phyloP scores from a whole-genome alignment of 805 yeast genomes.

The Kodamaea nitidulidarum region DNA sequence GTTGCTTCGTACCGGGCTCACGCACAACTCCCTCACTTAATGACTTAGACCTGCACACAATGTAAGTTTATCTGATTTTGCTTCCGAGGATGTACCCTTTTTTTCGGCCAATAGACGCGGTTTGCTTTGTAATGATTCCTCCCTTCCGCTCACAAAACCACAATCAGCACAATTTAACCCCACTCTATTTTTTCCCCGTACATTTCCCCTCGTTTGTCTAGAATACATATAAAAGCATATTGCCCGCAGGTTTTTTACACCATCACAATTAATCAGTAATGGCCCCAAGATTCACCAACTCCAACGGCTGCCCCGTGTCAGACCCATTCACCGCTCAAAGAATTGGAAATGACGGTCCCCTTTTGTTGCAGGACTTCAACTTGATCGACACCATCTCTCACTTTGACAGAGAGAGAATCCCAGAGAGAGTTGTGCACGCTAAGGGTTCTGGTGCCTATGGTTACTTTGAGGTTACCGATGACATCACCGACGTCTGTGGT shows the following conservation, averaged over 20 bases:
- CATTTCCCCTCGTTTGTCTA: slow-evolving; percentile 6
- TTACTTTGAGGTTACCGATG: slow-evolving; percentile 54
- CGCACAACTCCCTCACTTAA: too few species aligned
- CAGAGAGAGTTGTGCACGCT: slow-evolving; percentile 67
- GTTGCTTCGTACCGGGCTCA: too few species aligned
- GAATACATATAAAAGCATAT: slow-evolving; percentile 2
- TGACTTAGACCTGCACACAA: slow-evolving; percentile 1
- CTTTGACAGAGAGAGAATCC: slow-evolving; percentile 61
- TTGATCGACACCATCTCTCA: slow-evolving; percentile 54
- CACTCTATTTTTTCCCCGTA: slow-evolving; percentile 4
- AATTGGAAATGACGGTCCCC: slow-evolving; percentile 55
- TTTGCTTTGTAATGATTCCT: slow-evolving; percentile 8
- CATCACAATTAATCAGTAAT: slow-evolving; percentile 14
- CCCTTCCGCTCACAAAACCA: slow-evolving; percentile 7
- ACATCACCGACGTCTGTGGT: slow-evolving; percentile 25
- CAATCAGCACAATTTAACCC: slow-evolving; percentile 5
- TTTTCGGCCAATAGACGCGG: slow-evolving; percentile 7
- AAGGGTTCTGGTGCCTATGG: slow-evolving; percentile 65
- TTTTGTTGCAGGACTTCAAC: slow-evolving; percentile 56
- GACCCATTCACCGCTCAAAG: slow-evolving; percentile 57
- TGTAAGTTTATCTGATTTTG: background rate
- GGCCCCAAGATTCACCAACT: slow-evolving; percentile 65
- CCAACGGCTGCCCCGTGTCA: slow-evolving; percentile 73
- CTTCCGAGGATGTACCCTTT: slow-evolving; percentile 4
- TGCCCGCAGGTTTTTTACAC: background rate